Percentiles rank a stretch among this genome's conserved stretches.
phyloP scores from a whole-genome alignment of 1,284 basidiomycete species.

The Calocybe gambosa region DNA sequence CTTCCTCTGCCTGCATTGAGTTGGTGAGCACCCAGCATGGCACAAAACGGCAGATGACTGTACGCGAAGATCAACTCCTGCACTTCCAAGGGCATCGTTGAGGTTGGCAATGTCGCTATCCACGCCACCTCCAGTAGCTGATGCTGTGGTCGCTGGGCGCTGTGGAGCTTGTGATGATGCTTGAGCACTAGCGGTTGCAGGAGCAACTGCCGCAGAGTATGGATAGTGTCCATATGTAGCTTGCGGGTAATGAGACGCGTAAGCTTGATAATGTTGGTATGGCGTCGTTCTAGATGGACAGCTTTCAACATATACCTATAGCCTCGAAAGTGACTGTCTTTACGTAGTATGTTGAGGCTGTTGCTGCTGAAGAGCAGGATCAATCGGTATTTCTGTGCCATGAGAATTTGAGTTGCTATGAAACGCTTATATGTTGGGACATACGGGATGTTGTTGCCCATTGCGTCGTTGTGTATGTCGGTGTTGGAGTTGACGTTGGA shows the following conservation, averaged over 20 bases:
- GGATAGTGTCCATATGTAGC: slow-evolving; percentile 43
- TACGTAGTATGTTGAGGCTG: slow-evolving; percentile 41
- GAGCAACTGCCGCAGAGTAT: slow-evolving; percentile 32
- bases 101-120: slow-evolving; percentile 71
- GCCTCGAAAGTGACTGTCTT: slow-evolving; percentile 18
- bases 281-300: slow-evolving; percentile 24
- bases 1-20: slow-evolving; percentile 68
- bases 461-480: slow-evolving; percentile 26
- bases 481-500: slow-evolving; percentile 21
- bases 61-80: slow-evolving; percentile 75
- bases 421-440: slow-evolving; percentile 8
- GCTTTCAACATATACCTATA: slow-evolving; percentile 16
- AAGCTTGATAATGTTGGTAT: slow-evolving; percentile 39
- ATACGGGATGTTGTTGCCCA: slow-evolving; percentile 29
- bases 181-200: slow-evolving; percentile 13
- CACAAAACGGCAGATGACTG: slow-evolving; percentile 16
- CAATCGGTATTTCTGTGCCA: slow-evolving; percentile 53
- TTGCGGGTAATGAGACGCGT: slow-evolving; percentile 48
- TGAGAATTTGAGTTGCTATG: background rate
- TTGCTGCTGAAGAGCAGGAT: slow-evolving; percentile 62
- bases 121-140: slow-evolving; percentile 26
- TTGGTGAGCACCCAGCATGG: slow-evolving; percentile 1
- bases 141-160: slow-evolving; percentile 17
- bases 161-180: slow-evolving; percentile 23
- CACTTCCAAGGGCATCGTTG: slow-evolving; percentile 77